Base-by-base conservation (phyloP, 192 early-diverging fungal species). In the Backusella circina region DNA sequence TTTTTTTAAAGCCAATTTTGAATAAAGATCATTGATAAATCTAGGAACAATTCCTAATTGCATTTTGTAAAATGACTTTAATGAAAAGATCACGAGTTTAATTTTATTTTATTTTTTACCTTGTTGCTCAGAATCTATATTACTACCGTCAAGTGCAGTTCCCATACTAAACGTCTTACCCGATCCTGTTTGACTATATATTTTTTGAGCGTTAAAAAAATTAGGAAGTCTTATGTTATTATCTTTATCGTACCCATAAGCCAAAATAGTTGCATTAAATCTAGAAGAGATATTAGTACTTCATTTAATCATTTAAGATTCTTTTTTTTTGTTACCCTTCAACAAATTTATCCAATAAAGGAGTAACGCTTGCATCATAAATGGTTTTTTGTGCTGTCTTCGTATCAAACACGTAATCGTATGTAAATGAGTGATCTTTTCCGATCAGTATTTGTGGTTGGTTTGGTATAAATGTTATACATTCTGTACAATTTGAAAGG, bases 91-190 rank as follows among this genome's bases (percentile, higher is more conserved):
- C 26, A 35, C 28, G 65, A 8, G 31, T 33, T 33, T 67, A n/a
- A 28, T 18, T n/a, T 32, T 66, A 33, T 67, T 30, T 67, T 31
- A 67, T 30, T n/a, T 31, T n/a, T 70, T 44, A 70, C 69, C 69
- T 47, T 70, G 69, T 5, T 70, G 33, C 28, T 70, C 69, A 38
- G 69, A 70, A 47, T 70, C 37, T 61, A 61, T 61, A 16, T 28
- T 47, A 15, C 39, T 18, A 30, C 39, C 69, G 47, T 88, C 86
- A 23, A 86, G 67, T 66, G 87, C 88, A 7, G 96, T 95, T 71
- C 95, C 95, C 96, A 98, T 98, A 8, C 92, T 96, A 80, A 91
- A 93, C 0, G 96, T 97, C 84, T 98, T 98, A 41, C 97, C 97
- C 26, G 90, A 91, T 57, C 94, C 95, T 1, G 96, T 97, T 89